These are phyloP conservation scores for Spizellomyces sp. DNA, from an alignment of 192 early-diverging fungal species.

Conservation along the genomic window DNA sequence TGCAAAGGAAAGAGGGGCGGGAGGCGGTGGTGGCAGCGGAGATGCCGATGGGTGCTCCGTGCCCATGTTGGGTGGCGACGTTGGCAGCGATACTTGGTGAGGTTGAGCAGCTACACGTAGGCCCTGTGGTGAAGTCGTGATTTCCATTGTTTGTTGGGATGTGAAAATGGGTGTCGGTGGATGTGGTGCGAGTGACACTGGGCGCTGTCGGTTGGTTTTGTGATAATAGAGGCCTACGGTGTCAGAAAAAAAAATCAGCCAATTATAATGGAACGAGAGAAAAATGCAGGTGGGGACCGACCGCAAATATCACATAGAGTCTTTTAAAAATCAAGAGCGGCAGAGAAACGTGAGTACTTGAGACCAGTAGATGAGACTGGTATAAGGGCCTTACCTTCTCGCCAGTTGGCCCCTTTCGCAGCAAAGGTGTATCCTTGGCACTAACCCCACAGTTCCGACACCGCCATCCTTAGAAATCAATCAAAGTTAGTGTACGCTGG, in stretches of 20 bases:
- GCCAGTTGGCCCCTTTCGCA: constrained; percentile 36
- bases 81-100: neutral
- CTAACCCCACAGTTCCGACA: constrained; percentile 34
- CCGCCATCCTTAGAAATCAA: constrained; percentile 16
- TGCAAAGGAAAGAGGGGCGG: neutral
- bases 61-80: too few relatives aligned
- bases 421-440: constrained; percentile 26
- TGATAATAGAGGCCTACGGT: constrained; percentile 21
- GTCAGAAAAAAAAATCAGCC: too few relatives aligned
- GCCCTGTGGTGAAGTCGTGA: too few relatives aligned
- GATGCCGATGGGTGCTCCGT: neutral
- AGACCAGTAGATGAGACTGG: constrained; percentile 2
- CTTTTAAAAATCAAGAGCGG: neutral
- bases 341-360: too few relatives aligned
- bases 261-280: too few relatives aligned
- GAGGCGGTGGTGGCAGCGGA: neutral
- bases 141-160: neutral
- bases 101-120: neutral
- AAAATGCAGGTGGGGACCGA: too few relatives aligned
- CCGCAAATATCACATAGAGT: constrained; percentile 41
- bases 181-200: neutral
- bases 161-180: neutral
- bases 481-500: neutral
- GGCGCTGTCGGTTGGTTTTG: constrained; percentile 4
- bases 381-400: constrained; percentile 10